phyloP scores from a whole-genome alignment of 176 grass and related monocot species.

The Bolboschoenus planiculmis region DNA sequence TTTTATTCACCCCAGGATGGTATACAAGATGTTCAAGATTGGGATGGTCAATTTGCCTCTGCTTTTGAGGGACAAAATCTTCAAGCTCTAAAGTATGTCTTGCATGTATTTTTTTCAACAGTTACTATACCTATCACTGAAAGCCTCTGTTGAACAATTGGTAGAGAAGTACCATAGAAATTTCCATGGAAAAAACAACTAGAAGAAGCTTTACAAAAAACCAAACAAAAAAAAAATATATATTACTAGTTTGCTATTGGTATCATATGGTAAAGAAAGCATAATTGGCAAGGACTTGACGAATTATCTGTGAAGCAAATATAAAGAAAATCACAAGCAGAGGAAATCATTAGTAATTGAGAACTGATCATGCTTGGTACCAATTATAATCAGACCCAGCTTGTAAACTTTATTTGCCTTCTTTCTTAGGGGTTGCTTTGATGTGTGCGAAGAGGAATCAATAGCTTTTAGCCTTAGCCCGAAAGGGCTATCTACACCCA shows the following conservation, averaged over 20 bases:
- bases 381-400: not conserved
- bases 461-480: conserved; percentile 25
- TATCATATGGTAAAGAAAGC: not conserved
- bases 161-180: conserved; percentile 6
- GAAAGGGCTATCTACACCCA: conserved; percentile 25
- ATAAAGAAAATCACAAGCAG: not conserved
- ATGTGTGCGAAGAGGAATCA: conserved; percentile 60
- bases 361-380: not conserved
- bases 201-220: conserved; percentile 7
- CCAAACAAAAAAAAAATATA: not conserved
- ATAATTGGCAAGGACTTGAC: not conserved
- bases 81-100: conserved; percentile 78
- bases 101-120: not conserved
- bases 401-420: conserved; percentile 13
- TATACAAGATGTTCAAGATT: conserved; percentile 65
- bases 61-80: conserved; percentile 70
- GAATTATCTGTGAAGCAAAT: not conserved
- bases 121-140: not conserved
- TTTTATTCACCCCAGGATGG: conserved; percentile 39
- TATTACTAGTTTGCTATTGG: not conserved
- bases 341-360: not conserved
- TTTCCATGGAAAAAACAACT: conserved; percentile 12
- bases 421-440: conserved; percentile 70
- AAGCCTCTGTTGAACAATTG: conserved; percentile 13
- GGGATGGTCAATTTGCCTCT: conserved; percentile 56